Base-by-base conservation (phyloP, 768 basidiomycete species). In the Xerocomus brunneocitrinus region DNA sequence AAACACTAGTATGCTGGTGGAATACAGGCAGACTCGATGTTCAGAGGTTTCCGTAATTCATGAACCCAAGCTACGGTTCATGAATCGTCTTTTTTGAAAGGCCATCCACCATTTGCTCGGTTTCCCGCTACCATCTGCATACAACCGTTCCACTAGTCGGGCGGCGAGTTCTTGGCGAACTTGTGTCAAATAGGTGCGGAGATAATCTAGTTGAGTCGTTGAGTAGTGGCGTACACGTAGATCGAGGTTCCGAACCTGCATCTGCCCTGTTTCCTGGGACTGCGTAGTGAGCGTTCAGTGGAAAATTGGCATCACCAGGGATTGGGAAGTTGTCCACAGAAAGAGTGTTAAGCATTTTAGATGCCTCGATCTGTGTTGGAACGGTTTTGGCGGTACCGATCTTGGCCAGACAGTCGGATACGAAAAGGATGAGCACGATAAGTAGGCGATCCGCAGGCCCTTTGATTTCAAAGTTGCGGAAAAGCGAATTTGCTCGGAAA, bases 21-120 rank as follows among this genome's bases (percentile, higher is more conserved):
- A 55, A 53, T 65, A 56, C 54, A 58, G 47, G 12, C 6, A 19
- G 35, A 41, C 38, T 57, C 48, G 40, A 48, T 36, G 34, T 39
- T 32, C 32, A 5, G 40, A 14, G 8, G 12, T 49, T 45, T 25
- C 19, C 34, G 25, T 4, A 36, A 46, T 58, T 73, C 77, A 88
- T 65, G 80, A 79, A 54, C 83, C 85, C 68, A 92, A 70, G 70
- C 89, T 91, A 67, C 91, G 85, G 74, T 91, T 91, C 91, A 93
- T 93, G 81, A 93, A 93, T 25, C 91, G 83, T 67, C 95, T 82
- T 81, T 97, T 98, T 72, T 95, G 93, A 84, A 98, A 99, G 22
- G 91, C 89, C 92, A 98, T 95, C 97, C 97, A 99, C 97, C 97
- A 99, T 72, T 99, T 99, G 78, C 89, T 97, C 5, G 97, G 95